phyloP scores from a whole-genome alignment of 2,329 filamentous ascomycete species.

The Phoma sp. region DNA sequence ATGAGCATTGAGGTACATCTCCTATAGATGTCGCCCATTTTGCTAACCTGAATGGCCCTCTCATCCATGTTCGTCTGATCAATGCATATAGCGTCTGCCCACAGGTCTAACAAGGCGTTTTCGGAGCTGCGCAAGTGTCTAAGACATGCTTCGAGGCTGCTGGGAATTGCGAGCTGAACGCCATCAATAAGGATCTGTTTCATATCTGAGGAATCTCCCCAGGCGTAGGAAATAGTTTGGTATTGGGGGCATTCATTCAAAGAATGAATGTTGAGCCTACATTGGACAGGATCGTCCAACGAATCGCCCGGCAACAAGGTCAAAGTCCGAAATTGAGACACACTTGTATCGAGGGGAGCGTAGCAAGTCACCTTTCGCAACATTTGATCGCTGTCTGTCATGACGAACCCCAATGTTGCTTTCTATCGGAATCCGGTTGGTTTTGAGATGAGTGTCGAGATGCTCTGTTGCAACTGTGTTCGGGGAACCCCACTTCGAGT shows the following conservation, averaged over 20 bases:
- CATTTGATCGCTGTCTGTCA: no score
- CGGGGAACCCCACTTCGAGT: no score
- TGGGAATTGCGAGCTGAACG: not conserved
- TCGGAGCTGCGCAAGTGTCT: not conserved
- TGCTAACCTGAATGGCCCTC: conserved; percentile 11
- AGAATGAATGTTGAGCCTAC: not conserved
- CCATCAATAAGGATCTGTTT: not conserved
- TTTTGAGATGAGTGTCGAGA: no score
- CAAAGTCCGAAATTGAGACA: not conserved
- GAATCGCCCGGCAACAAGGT: not conserved
- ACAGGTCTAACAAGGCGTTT: not conserved
- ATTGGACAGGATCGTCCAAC: not conserved
- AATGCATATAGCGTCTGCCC: conserved; percentile 23
- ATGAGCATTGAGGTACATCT: conserved; percentile 3
- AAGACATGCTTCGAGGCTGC: conserved; percentile 1
- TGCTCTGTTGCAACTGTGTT: no score
- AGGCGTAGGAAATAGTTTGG: conserved; percentile 6
- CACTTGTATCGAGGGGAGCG: no score
- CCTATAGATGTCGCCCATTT: conserved; percentile 20
- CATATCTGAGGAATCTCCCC: conserved; percentile 1
- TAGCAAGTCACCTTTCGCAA: no score
- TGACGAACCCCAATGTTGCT: no score
- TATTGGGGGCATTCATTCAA: not conserved
- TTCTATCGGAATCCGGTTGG: no score
- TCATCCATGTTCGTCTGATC: conserved; percentile 17